A percentile compares a stretch with the other conserved stretches of the same genome.
Evolutionary conservation across 1,284 basidiomycete species (phyloP).

Genomic region (Naganishia liquefaciens): DNA sequence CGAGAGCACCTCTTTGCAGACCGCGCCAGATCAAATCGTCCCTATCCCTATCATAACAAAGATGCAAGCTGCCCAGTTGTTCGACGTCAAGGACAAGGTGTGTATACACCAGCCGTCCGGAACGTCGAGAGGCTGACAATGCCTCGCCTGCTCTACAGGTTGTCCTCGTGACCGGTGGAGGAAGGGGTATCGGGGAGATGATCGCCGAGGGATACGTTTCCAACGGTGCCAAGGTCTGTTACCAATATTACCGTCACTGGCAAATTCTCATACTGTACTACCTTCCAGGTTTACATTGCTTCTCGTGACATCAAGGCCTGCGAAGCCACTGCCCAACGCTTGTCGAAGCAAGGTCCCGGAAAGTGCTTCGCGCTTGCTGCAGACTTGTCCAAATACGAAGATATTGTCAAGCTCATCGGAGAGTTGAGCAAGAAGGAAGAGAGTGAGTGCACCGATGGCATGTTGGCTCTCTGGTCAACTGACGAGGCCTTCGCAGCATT

Average conservation of each 20-base stretch:
- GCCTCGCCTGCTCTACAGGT: slow-evolving; percentile 47
- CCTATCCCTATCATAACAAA: background rate
- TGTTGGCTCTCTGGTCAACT: background rate
- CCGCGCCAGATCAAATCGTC: no score
- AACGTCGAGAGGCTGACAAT: background rate
- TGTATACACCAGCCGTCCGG: slow-evolving; percentile 12
- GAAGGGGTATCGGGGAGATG: slow-evolving; percentile 69
- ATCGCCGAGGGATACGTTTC: slow-evolving; percentile 67
- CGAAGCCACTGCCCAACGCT: slow-evolving; percentile 61
- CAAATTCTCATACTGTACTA: background rate
- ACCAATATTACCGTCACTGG: slow-evolving; percentile 9
- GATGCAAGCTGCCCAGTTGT: slow-evolving; percentile 49
- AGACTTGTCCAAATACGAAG: slow-evolving; percentile 60
- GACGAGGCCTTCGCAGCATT: slow-evolving; percentile 26
- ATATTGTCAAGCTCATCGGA: slow-evolving; percentile 29
- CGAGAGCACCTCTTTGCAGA: no score
- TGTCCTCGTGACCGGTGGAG: slow-evolving; percentile 71
- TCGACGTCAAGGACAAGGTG: slow-evolving; percentile 62
- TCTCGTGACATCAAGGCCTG: slow-evolving; percentile 64
- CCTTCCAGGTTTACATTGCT: slow-evolving; percentile 65
- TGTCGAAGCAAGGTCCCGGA: slow-evolving; percentile 63
- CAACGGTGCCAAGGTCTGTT: slow-evolving; percentile 64
- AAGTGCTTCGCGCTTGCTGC: slow-evolving; percentile 63
- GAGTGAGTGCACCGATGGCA: background rate
- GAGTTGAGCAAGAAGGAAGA: slow-evolving; percentile 23